phyloP scores from a whole-genome alignment of 441 rosid genomes.

The Syzygium syzygioides region DNA sequence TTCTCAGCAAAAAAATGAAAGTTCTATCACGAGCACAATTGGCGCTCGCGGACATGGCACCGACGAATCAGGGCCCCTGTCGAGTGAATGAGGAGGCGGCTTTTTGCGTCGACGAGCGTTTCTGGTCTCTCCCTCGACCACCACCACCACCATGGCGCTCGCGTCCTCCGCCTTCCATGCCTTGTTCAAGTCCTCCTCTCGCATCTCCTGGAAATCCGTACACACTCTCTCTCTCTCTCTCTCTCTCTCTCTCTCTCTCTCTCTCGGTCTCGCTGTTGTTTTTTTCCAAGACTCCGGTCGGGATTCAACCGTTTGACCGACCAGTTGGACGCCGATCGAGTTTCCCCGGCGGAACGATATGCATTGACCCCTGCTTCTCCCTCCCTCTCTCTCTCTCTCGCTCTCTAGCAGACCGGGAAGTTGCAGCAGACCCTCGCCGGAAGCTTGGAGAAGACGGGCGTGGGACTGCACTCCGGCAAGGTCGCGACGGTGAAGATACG shows the following conservation, averaged over 20 bases:
- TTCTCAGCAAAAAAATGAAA: no score
- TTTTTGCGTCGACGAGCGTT: neutral
- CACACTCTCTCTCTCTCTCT: neutral
- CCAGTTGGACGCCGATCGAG: neutral
- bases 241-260: neutral
- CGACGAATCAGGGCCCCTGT: no score
- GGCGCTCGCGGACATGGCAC: neutral
- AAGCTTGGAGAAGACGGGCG: constrained; percentile 36
- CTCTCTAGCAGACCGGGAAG: constrained; percentile 35
- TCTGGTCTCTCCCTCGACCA: neutral
- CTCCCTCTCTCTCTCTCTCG: neutral
- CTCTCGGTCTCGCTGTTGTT: neutral
- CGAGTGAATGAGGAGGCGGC: neutral
- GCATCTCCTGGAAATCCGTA: constrained; percentile 58
- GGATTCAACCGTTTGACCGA: neutral
- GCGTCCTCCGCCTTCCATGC: constrained; percentile 21
- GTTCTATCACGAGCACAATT: neutral
- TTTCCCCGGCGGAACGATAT: neutral
- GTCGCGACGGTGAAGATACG: constrained; percentile 46
- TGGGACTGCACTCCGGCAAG: constrained; percentile 56
- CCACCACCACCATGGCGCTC: constrained; percentile 13
- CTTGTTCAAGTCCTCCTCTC: constrained; percentile 27
- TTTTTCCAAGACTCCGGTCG: neutral
- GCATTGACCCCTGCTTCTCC: neutral
- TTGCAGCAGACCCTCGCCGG: constrained; percentile 48